These are phyloP conservation scores for Mycena galericulata DNA, from an alignment of 768 basidiomycete species.

Conservation along the genomic window DNA sequence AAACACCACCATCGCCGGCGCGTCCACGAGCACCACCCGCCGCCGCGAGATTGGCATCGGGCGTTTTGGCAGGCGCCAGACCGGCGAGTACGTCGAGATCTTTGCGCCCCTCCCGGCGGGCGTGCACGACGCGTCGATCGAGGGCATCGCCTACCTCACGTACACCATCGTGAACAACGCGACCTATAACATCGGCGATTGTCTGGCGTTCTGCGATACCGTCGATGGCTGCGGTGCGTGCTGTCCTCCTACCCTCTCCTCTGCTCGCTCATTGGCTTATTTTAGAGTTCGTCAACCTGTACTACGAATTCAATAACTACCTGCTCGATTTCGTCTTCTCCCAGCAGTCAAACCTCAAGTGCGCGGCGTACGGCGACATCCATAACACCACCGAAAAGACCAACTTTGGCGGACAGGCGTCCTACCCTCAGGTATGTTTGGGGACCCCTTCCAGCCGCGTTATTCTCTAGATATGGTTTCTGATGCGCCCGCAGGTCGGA, in stretches of 20 bases:
- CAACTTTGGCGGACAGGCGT: constrained; percentile 58
- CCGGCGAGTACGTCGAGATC: constrained; percentile 10
- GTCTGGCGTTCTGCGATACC: constrained; percentile 53
- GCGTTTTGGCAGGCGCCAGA: constrained; percentile 6
- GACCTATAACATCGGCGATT: constrained; percentile 59
- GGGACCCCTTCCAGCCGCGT: no score
- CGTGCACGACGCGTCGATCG: constrained; percentile 51
- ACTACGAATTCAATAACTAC: constrained; percentile 61
- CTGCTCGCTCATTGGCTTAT: neutral
- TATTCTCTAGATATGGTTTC: no score
- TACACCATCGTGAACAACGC: constrained; percentile 57
- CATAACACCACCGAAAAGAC: constrained; percentile 58
- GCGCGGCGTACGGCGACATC: constrained; percentile 57
- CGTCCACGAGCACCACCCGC: neutral
- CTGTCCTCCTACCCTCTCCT: neutral
- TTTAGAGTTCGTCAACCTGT: constrained; percentile 61
- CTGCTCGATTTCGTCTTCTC: constrained; percentile 52
- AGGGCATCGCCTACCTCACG: constrained; percentile 62
- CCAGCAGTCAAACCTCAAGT: constrained; percentile 60
- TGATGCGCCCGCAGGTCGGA: constrained; percentile 43
- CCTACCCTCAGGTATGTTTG: constrained; percentile 41
- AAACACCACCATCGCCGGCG: neutral
- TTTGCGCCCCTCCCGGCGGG: neutral
- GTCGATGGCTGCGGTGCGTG: constrained; percentile 56
- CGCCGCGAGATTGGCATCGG: neutral